Percentiles rank a stretch among this genome's conserved stretches.
Conservation (phyloP, 805 yeast species). For the Kodamaea fukazawae region DNA sequence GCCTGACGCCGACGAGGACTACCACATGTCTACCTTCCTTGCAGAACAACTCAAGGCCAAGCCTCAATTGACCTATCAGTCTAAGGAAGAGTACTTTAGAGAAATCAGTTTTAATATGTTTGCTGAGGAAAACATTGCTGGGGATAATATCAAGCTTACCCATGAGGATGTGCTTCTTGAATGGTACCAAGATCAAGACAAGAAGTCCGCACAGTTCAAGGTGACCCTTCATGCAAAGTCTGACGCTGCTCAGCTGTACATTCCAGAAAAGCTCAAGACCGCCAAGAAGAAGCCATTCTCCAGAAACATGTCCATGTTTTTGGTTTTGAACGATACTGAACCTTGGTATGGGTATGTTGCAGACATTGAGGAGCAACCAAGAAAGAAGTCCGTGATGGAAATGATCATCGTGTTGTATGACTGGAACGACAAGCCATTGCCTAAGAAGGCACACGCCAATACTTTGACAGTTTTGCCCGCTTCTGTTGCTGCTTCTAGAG, state of each 20-base stretch:
- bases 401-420: conserved; percentile 51
- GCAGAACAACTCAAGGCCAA: conserved; percentile 10
- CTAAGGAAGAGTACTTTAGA: conserved; percentile 50
- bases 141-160: conserved; percentile 36
- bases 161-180: conserved; percentile 47
- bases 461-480: conserved; percentile 52
- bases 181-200: conserved; percentile 49
- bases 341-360: conserved; percentile 61
- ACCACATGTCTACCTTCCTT: conserved; percentile 7
- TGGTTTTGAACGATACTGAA: conserved; percentile 49
- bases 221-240: conserved; percentile 43
- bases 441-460: conserved; percentile 40
- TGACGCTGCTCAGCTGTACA: conserved; percentile 48
- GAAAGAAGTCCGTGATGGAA: conserved; percentile 25
- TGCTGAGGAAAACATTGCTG: conserved; percentile 53
- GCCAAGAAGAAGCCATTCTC: conserved; percentile 59
- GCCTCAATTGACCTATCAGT: conserved; percentile 48
- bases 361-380: conserved; percentile 17
- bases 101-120: conserved; percentile 62
- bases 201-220: conserved; percentile 39
- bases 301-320: conserved; percentile 55
- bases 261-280: conserved; percentile 48
- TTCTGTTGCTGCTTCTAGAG: conserved; percentile 60
- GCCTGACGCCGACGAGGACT: conserved; percentile 5
- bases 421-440: conserved; percentile 57